A percentile compares a stretch with the other conserved stretches of the same genome.
These are phyloP conservation scores for Suillus lakei DNA, from an alignment of 768 basidiomycete genomes.

Conservation along the genomic window DNA sequence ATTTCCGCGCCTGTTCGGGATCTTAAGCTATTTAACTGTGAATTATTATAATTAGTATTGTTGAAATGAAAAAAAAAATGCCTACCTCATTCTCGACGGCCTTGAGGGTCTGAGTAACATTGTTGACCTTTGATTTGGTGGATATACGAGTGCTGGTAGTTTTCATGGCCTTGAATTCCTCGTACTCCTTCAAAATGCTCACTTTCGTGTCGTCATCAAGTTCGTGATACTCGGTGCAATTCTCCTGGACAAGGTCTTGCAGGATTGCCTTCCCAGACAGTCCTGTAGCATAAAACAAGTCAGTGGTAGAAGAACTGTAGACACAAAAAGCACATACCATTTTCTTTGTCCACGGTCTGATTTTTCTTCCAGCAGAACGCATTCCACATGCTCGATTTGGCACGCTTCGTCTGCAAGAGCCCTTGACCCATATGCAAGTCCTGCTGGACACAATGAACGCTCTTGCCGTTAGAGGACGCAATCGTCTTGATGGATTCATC, in stretches of 20 bases:
- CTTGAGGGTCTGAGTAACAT: slow-evolving; percentile 16
- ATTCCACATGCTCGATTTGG: slow-evolving; percentile 10
- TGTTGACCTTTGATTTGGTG: slow-evolving; percentile 14
- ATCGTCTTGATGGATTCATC: slow-evolving; percentile 10
- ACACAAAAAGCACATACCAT: too few species aligned
- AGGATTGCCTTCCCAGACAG: neutral
- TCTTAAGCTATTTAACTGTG: slow-evolving; percentile 7
- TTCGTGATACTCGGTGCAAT: neutral
- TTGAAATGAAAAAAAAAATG: neutral
- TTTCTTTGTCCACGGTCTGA: neutral
- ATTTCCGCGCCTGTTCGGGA: slow-evolving; percentile 9
- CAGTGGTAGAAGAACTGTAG: too few species aligned
- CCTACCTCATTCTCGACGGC: slow-evolving; percentile 13
- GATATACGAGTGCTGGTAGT: neutral
- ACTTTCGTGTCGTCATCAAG: neutral
- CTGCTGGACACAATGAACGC: slow-evolving; percentile 6
- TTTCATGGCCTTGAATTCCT: neutral
- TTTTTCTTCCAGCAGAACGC: slow-evolving; percentile 15
- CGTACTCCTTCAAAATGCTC: neutral
- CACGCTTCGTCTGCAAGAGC: neutral
- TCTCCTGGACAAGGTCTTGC: neutral
- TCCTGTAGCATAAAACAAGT: too few species aligned
- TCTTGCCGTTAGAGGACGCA: slow-evolving; percentile 7
- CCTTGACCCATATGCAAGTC: slow-evolving; percentile 8
- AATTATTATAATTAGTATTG: too few species aligned